Percentiles rank a stretch among this genome's conserved stretches.
Conservation (phyloP, 805 yeast species). For the Monosporozyma yasuniensis region DNA sequence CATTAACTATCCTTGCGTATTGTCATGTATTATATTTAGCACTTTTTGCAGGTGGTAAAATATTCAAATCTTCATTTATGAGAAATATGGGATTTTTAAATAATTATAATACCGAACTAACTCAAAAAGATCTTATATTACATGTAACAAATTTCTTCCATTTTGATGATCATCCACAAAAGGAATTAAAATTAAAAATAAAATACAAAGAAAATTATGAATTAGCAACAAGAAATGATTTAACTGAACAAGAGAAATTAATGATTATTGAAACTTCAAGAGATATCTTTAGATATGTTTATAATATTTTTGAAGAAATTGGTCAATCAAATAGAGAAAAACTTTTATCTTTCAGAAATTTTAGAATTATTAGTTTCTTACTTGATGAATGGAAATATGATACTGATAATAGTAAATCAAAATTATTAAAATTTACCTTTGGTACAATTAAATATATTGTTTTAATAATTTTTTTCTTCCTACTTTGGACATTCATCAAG, state of each 20-base stretch:
- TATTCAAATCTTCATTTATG: slow-evolving; percentile 57
- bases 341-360: slow-evolving; percentile 46
- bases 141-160: slow-evolving; percentile 58
- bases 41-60: slow-evolving; percentile 76
- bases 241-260: slow-evolving; percentile 61
- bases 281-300: slow-evolving; percentile 56
- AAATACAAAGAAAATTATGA: slow-evolving; percentile 70
- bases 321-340: slow-evolving; percentile 55
- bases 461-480: not conserved
- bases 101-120: slow-evolving; percentile 32
- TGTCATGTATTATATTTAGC: slow-evolving; percentile 82
- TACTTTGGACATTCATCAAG: not conserved
- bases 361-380: slow-evolving; percentile 35
- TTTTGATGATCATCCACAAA: slow-evolving; percentile 38
- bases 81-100: slow-evolving; percentile 70
- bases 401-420: slow-evolving; percentile 4
- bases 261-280: slow-evolving; percentile 62
- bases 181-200: slow-evolving; percentile 55
- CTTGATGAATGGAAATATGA: slow-evolving; percentile 28
- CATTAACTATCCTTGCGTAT: slow-evolving; percentile 66
- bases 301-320: slow-evolving; percentile 53
- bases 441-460: slow-evolving; percentile 1
- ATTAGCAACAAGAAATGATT: slow-evolving; percentile 58
- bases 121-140: slow-evolving; percentile 21
- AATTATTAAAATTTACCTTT: not conserved